These are phyloP conservation scores for Pseudevernia furfuracea DNA, from an alignment of 495 filamentous ascomycete species.

Conservation along the genomic window DNA sequence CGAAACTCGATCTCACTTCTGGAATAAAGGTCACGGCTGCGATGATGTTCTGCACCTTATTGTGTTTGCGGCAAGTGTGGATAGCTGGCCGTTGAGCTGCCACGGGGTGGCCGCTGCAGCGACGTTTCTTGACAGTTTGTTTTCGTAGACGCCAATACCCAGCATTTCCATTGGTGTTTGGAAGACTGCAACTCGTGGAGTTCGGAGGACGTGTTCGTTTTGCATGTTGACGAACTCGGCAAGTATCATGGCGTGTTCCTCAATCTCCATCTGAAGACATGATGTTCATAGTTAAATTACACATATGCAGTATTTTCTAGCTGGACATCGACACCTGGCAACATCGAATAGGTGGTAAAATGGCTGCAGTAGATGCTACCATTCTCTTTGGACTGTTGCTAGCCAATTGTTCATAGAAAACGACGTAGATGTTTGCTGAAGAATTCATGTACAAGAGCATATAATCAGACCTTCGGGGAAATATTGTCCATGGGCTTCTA, in stretches of 20 bases:
- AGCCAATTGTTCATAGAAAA: neutral
- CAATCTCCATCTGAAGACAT: neutral
- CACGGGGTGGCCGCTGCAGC: neutral
- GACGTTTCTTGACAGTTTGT: conserved; percentile 14
- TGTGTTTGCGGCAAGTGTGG: neutral
- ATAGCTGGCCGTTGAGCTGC: neutral
- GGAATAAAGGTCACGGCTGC: conserved; percentile 15
- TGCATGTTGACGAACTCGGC: neutral
- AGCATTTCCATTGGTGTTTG: conserved; percentile 18
- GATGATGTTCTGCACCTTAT: conserved; percentile 4
- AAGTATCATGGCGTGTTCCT: neutral
- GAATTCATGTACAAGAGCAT: neutral
- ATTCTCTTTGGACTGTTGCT: neutral
- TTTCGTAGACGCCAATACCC: conserved; percentile 20
- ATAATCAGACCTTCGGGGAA: neutral
- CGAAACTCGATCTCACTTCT: conserved; percentile 15
- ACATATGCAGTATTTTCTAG: neutral
- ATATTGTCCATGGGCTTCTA: neutral
- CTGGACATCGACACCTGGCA: neutral
- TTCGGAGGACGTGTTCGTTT: neutral
- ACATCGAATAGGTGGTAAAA: neutral
- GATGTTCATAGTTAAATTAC: neutral
- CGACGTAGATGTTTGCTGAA: neutral
- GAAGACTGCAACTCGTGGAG: conserved; percentile 4
- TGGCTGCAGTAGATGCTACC: neutral